Percentiles rank a stretch among this genome's conserved stretches.
Conservation (phyloP, 2,329 filamentous ascomycete species). For the Fusarium sp. region DNA sequence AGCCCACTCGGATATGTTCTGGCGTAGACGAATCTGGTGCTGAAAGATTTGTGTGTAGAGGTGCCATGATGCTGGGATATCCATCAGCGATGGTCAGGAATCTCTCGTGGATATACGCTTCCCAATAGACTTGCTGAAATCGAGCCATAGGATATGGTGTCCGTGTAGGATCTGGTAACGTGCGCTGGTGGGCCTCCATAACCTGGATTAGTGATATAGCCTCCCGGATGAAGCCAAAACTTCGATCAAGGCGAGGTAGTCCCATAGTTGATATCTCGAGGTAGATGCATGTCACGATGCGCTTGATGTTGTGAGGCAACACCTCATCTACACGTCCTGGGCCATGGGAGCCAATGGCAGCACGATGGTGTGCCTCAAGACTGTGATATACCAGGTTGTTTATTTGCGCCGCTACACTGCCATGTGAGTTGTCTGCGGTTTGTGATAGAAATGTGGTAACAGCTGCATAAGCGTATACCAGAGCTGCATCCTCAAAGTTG, state of each 20-base stretch:
- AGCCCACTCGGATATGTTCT: conserved; percentile 53
- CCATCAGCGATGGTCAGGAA: conserved; percentile 66
- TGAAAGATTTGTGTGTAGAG: conserved; percentile 50
- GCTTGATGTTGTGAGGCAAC: conserved; percentile 56
- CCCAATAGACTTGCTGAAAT: conserved; percentile 65
- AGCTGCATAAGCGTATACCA: conserved; percentile 42
- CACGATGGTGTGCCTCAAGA: conserved; percentile 47
- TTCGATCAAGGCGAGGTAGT: conserved; percentile 60
- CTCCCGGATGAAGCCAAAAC: conserved; percentile 64
- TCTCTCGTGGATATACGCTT: conserved; percentile 67
- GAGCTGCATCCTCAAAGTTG: conserved; percentile 35
- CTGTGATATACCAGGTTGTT: conserved; percentile 43
- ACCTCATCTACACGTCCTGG: conserved; percentile 55
- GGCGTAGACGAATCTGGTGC: conserved; percentile 52
- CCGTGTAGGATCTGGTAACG: conserved; percentile 29
- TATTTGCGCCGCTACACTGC: conserved; percentile 38
- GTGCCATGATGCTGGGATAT: conserved; percentile 53
- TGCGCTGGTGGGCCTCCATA: conserved; percentile 35
- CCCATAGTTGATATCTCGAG: conserved; percentile 65
- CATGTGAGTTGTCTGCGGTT: conserved; percentile 36
- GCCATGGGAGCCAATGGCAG: conserved; percentile 48
- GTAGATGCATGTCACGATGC: conserved; percentile 64
- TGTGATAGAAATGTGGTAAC: conserved; percentile 41
- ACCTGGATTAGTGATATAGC: conserved; percentile 55
- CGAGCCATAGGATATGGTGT: conserved; percentile 32